Evolutionary conservation across 2,329 filamentous ascomycete species (phyloP), one percentile per base, ranked within the genome.

Genomic region (Claviceps fusiformis): DNA sequence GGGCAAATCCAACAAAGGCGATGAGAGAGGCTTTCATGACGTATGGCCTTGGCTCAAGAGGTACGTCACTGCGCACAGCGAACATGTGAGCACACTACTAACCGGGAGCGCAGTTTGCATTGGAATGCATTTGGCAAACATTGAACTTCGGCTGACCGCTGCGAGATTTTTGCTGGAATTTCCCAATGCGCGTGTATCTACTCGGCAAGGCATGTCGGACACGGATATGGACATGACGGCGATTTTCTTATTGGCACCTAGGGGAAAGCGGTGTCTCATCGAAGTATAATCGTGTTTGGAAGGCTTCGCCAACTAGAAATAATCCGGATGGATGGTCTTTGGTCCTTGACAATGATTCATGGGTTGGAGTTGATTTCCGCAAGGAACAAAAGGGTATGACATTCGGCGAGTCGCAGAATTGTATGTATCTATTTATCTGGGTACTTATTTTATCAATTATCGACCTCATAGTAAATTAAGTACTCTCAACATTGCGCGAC

Each of bases 51-150:
- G 79, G 79, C 1, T 69, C 76, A 0, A 67, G 76, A 50, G 71
- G 75, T 64, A 60, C 54, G 62, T 54, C 24, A 24, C 24, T 2
- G 24, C 24, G 24, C 24, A 24, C 24, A 24, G 24, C 24, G 24
- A 24, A 24, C 24, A 17, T 17, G 5, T 5, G 37, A 41, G 13
- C 4, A 17, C 17, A 45, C 9, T 15, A 46, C 44, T 46, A 17
- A 46, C 44, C 5, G 2, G 46, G 27, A 10, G 46, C 27, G 24
- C 57, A 71, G 66, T 65, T 2, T 84, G 81, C 57, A 68, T 85
- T 17, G 80, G 80, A 2, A 67, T 79, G 31, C 78, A 82, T 57
- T 68, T 84, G 24, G 80, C 80, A 0, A 68, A 70, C 27, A 79
- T 79, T 66, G 79, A 83, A 60, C 61, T 83, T 35, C 70, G 78